Evolutionary conservation across 495 filamentous ascomycete species (phyloP).

Genomic region (Xanthoparmelia taractica): DNA sequence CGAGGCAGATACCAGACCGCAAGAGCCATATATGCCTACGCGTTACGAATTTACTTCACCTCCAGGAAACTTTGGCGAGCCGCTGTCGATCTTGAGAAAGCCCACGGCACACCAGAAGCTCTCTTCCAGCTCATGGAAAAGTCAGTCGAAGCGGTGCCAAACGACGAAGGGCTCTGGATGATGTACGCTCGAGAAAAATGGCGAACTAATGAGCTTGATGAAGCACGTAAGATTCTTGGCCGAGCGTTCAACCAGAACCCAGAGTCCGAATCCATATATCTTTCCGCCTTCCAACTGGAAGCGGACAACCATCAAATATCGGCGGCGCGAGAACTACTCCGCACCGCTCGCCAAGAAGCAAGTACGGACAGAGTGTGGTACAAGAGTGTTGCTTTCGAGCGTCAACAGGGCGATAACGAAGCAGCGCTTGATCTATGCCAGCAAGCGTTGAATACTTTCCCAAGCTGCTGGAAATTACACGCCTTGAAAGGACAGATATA

Average conservation of each 20-base stretch:
- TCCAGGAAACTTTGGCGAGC: conserved; percentile 79
- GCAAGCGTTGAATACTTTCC: conserved; percentile 81
- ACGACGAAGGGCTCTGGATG: conserved; percentile 89
- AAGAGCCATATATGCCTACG: conserved; percentile 86
- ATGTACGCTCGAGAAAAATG: conserved; percentile 91
- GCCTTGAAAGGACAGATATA: conserved; percentile 99
- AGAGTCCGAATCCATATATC: conserved; percentile 94
- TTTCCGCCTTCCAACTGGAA: conserved; percentile 90
- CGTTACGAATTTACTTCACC: conserved; percentile 76
- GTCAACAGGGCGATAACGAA: conserved; percentile 69
- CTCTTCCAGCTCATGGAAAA: conserved; percentile 82
- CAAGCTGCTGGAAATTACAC: conserved; percentile 80
- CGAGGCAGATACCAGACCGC: conserved; percentile 81
- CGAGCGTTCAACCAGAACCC: conserved; percentile 88
- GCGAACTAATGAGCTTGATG: conserved; percentile 72
- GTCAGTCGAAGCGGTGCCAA: conserved; percentile 82
- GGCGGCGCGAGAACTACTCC: conserved; percentile 71
- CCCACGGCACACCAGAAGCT: conserved; percentile 77
- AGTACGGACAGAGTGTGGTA: conserved; percentile 95
- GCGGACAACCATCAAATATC: conserved; percentile 74
- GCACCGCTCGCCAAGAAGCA: conserved; percentile 72
- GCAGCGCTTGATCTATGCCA: conserved; percentile 79
- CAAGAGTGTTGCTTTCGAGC: conserved; percentile 86
- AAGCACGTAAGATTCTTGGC: conserved; percentile 72
- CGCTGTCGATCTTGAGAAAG: conserved; percentile 83